phyloP scores from a whole-genome alignment of 345 rosid genomes.

The Pelargonium nanum region DNA sequence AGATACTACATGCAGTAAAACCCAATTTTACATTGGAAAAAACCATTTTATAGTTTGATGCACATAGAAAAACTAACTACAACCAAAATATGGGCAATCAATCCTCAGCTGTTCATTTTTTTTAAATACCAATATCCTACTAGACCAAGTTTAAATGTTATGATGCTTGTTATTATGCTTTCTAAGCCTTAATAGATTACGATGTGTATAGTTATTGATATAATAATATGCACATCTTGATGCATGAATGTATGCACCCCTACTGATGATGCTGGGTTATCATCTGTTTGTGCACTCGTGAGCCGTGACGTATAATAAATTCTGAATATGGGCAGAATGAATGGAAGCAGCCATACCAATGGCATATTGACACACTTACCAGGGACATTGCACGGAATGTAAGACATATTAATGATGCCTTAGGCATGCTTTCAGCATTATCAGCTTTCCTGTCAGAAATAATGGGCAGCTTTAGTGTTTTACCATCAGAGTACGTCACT shows the following conservation, averaged over 20 bases:
- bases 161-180: neutral
- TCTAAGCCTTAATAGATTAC: neutral
- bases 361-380: slow-evolving; percentile 33
- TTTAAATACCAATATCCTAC: too few species aligned
- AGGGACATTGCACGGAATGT: slow-evolving; percentile 75
- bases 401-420: slow-evolving; percentile 62
- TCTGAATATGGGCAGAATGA: neutral
- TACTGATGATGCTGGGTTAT: too few species aligned
- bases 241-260: too few species aligned
- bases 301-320: neutral
- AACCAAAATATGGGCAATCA: neutral
- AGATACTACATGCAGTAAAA: too few species aligned
- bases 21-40: too few species aligned
- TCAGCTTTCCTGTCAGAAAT: slow-evolving; percentile 19
- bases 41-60: too few species aligned
- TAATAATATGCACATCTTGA: too few species aligned
- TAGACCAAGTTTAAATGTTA: neutral
- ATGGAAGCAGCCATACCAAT: neutral
- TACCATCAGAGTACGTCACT: slow-evolving; percentile 42
- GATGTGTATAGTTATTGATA: neutral
- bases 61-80: neutral
- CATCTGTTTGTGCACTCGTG: neutral
- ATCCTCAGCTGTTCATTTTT: neutral
- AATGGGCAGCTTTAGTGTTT: slow-evolving; percentile 51
- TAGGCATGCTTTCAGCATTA: slow-evolving; percentile 18